Evolutionary conservation across 768 basidiomycete genomes (phyloP), one percentile per base, ranked within the genome.

Genomic region (Mycena latifolia): DNA sequence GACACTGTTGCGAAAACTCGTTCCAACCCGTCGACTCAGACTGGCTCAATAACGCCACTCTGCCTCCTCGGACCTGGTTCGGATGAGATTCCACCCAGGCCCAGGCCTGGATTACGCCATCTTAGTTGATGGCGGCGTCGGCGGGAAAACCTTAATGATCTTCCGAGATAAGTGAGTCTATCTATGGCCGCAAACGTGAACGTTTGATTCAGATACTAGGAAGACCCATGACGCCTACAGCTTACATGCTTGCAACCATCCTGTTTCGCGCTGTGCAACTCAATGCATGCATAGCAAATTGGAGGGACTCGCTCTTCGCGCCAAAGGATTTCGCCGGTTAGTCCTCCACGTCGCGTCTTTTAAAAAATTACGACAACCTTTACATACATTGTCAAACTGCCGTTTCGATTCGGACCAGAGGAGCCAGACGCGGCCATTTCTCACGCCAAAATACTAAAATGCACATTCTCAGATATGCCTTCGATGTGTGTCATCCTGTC

Each of bases 381-480:
- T 28, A 57, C 48, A n/a, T 15, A 29, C 35, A 39, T 33, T 33
- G 41, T 54, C 51, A 35, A 31, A 25, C 27, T 54, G 14, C 45
- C 43, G 11, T 53, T 53, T 2, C 52, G n/a, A 22, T 39, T 27
- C 55, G 47, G 35, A n/a, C 47, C 47, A 48, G 17, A 52, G 39
- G 33, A 48, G 58, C 51, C 25, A 65, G 51, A 53, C 45, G 41
- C 2, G 3, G 52, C 29, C 52, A 53, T 39, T n/a, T 65, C 64
- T 54, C 64, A 65, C 58, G 64, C 54, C 58, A 60, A 55, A 61
- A 64, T 51, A 50, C 55, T 52, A 45, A 43, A 52, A 22, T n/a
- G n/a, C n/a, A n/a, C n/a, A n/a, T n/a, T n/a, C n/a, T n/a, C n/a
- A n/a, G n/a, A n/a, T n/a, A 8, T 52, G 22, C 9, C 48, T 60